Evolutionary conservation across 805 yeast species (phyloP).

Genomic region (Blastobotrys parvus): DNA sequence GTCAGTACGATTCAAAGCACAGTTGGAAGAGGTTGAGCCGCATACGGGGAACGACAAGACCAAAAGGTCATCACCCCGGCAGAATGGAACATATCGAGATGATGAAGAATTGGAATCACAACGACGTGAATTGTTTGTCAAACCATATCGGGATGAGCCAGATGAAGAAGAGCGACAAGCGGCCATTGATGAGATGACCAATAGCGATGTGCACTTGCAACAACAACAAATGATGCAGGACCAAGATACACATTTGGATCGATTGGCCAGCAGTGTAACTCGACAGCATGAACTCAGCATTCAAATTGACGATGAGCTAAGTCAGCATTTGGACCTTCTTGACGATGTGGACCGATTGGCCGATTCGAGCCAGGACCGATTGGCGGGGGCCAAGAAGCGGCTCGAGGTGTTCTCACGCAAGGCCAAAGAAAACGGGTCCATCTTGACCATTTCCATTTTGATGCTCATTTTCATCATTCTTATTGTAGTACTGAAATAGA

Average conservation of each 20-base stretch:
- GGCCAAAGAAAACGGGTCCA: slow-evolving; percentile 32
- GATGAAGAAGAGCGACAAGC: slow-evolving; percentile 7
- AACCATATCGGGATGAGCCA: slow-evolving; percentile 24
- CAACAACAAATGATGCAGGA: slow-evolving; percentile 27
- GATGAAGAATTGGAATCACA: slow-evolving; percentile 2
- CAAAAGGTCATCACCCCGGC: too few relatives aligned
- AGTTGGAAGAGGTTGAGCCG: slow-evolving; percentile 19
- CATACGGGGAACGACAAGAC: background rate
- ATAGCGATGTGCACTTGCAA: slow-evolving; percentile 17
- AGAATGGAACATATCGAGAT: background rate
- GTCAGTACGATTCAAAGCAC: slow-evolving; percentile 25
- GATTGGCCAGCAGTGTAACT: slow-evolving; percentile 28
- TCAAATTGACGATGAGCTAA: slow-evolving; percentile 32
- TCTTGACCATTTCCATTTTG: slow-evolving; percentile 27
- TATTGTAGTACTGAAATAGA: slow-evolving; percentile 24
- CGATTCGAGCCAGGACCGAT: slow-evolving; percentile 28
- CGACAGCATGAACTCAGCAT: slow-evolving; percentile 32
- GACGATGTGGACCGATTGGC: slow-evolving; percentile 32
- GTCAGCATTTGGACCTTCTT: slow-evolving; percentile 28
- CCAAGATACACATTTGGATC: slow-evolving; percentile 32
- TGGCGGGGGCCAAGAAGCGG: slow-evolving; percentile 28
- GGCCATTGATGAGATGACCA: slow-evolving; percentile 2
- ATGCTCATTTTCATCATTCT: slow-evolving; percentile 29
- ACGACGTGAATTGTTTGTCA: slow-evolving; percentile 12
- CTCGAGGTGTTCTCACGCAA: slow-evolving; percentile 30